Base-by-base conservation (phyloP, 495 filamentous ascomycete genomes). In the Pyronema omphalodes region DNA sequence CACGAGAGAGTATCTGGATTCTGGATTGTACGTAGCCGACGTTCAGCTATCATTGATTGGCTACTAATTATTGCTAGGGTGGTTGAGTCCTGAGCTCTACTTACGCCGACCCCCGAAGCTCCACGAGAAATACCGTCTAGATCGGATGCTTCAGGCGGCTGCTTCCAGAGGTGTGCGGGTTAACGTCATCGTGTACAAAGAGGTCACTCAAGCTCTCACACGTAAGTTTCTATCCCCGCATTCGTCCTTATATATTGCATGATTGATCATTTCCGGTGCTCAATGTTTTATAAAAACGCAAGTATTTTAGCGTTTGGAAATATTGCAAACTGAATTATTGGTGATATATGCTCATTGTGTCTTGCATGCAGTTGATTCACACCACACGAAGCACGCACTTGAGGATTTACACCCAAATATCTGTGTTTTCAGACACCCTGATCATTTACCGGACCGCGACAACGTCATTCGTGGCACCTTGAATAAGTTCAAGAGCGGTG, bases 141-240 rank as follows among this genome's bases (percentile, higher is more conserved):
- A 96, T 67, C 77, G 79, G 8, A 85, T 96, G 86, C 77, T 96
- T 37, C 74, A 82, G 60, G 82, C 81, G 44, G 89, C 89, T 3
- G 89, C 89, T 33, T 75, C 87, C 67, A 80, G 89, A 49, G 89
- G 88, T 18, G 89, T 96, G 19, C 76, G 79, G 47, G 72, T 96
- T 56, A 84, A 91, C 58, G 75, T 96, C 46, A 89, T 94, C 51
- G 87, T 96, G 12, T 96, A 96, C 71, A 96, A 96, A 70, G 89
- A 96, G 69, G 88, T 86, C 11, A 79, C 83, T 1, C 81, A 87
- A 61, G 85, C 87, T 11, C 69, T 95, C 54, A 89, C 86, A 15
- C 74, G 86, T 91, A 77, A 74, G 84, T 78, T 35, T 33, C 34
- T 37, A 9, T 23, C 37, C 48, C 56, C 18, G 1, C 5, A 51